Base-by-base conservation (phyloP, 2,329 filamentous ascomycete genomes). In the Apiospora aurea region DNA sequence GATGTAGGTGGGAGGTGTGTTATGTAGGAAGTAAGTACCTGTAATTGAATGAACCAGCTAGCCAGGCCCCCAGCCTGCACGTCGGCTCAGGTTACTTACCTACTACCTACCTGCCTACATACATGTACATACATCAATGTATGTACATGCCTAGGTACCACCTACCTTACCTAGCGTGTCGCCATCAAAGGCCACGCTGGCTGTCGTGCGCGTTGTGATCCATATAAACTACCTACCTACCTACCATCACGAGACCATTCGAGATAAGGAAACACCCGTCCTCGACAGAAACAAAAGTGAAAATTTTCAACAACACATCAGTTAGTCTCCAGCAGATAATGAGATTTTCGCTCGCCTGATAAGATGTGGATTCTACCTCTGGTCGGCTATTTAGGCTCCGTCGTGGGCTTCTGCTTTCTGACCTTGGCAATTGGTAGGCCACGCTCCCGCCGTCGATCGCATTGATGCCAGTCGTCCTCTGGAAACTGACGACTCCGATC, bases 301-400 rank as follows among this genome's bases (percentile, higher is more conserved):
- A 64, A 41, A 64, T 64, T 41, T 64, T 64, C 57, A 41, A 41
- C 53, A 64, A 53, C 46, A 34, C 69, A 71, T 74, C 72, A 73
- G 76, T 75, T 72, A 73, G 43, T 72, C 70, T 72, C 51, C 26
- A 18, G 29, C 43, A 38, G 47, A 67, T 67, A 51, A 57, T 53
- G 73, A 73, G 29, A 64, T 41, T 64, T n/a, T 41, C 57, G 26
- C 44, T 14, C 21, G 43, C 44, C 16, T 34, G 67, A 46, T 80
- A 89, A 75, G 75, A 98, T 98, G 96, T 98, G 95, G 94, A 94
- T 99, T 85, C 86, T 99, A 79, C 95, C 96, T 78, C 85, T 98
- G 61, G 86, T 99, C 78, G 96, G 96, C 79, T 98, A 97, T 80
- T 83, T 95, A 46, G 96, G 96, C 79, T 91, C 97, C 76, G 84